Percentiles rank a stretch among this genome's conserved stretches.
Conservation (phyloP, 805 yeast species). For the Zygoascus bituminiphila region DNA sequence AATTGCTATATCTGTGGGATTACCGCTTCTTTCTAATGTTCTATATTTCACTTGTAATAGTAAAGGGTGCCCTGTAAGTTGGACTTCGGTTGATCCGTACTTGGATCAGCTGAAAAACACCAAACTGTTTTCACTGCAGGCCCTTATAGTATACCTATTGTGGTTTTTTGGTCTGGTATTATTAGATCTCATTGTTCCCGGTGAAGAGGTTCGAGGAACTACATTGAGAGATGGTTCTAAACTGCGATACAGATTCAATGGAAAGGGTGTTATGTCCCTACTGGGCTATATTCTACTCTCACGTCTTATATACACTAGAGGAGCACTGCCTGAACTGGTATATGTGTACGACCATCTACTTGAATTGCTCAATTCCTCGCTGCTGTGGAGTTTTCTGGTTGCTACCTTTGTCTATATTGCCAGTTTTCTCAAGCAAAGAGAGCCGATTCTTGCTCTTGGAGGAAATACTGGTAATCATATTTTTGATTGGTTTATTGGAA, state of each 20-base stretch:
- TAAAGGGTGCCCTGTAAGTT: conserved; percentile 25
- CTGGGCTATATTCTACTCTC: conserved; percentile 35
- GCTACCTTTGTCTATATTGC: conserved; percentile 56
- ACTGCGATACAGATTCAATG: conserved; percentile 75
- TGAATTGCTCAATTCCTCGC: conserved; percentile 54
- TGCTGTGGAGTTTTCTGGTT: conserved; percentile 54
- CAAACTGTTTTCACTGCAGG: conserved; percentile 24
- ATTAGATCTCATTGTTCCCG: conserved; percentile 62
- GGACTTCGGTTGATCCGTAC: conserved; percentile 16
- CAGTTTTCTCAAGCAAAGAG: conserved; percentile 53
- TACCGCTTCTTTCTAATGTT: conserved; percentile 55
- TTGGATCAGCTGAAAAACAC: conserved; percentile 11
- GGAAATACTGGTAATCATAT: conserved; percentile 73
- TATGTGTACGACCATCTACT: conserved; percentile 63
- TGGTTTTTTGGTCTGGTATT: conserved; percentile 68
- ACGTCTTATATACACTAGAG: conserved; percentile 45
- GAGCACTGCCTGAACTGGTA: conserved; percentile 67
- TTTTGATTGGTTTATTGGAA: conserved; percentile 95
- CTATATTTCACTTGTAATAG: conserved; percentile 59
- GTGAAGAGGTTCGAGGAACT: conserved; percentile 55
- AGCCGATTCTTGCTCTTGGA: conserved; percentile 66
- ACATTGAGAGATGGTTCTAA: conserved; percentile 65
- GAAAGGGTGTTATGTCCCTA: conserved; percentile 45
- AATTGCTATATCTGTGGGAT: conserved; percentile 48
- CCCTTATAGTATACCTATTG: conserved; percentile 55